These are phyloP conservation scores for Podaxis sp. DNA, from an alignment of 768 basidiomycete species.

Conservation along the genomic window DNA sequence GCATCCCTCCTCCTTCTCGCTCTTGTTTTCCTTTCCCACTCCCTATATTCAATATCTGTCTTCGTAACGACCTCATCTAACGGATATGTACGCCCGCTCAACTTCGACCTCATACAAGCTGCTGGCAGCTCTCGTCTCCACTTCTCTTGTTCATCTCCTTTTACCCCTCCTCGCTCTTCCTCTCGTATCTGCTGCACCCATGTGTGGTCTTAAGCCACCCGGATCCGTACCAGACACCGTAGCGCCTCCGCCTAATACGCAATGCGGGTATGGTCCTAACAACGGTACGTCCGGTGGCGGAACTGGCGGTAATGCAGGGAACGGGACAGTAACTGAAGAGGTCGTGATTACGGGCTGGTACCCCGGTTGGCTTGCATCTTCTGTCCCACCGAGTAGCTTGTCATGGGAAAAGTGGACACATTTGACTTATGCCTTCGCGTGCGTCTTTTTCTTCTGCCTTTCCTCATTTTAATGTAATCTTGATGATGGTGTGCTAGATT, in stretches of 20 bases:
- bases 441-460: conserved; percentile 15
- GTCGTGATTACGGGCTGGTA: conserved; percentile 7
- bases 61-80: background rate
- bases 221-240: conserved; percentile 11
- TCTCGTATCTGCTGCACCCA: conserved; percentile 25
- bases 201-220: conserved; percentile 33
- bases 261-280: background rate
- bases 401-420: conserved; percentile 55
- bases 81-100: conserved; percentile 7
- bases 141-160: background rate
- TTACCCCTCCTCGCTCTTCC: conserved; percentile 14
- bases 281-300: conserved; percentile 1
- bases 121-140: conserved; percentile 26
- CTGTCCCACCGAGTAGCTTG: conserved; percentile 32
- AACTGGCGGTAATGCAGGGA: background rate
- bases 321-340: background rate
- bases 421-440: conserved; percentile 51
- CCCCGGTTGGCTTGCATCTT: conserved; percentile 8
- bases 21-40: background rate
- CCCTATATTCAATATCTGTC: background rate
- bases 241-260: background rate
- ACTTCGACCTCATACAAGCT: conserved; percentile 19
- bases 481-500: conserved; percentile 20
- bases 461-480: background rate
- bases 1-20: background rate